These are phyloP conservation scores for Umbellularia californica DNA, from an alignment of 164 flowering plant genomes.

Conservation along the genomic window DNA sequence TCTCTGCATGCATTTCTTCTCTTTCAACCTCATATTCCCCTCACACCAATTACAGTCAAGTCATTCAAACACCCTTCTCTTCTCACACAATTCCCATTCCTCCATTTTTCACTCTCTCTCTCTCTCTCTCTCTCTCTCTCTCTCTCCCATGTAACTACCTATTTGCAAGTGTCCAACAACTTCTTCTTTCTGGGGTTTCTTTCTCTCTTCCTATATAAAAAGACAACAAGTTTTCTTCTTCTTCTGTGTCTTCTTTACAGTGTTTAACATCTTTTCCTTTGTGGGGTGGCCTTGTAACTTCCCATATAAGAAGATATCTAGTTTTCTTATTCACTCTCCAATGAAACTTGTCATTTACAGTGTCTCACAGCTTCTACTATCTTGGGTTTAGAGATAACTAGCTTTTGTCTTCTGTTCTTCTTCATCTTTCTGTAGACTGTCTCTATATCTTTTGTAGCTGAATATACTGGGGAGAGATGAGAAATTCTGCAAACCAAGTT, in stretches of 20 bases:
- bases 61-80: neutral
- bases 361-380: neutral
- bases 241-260: too few relatives aligned
- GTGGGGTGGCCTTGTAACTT: too few relatives aligned
- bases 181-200: too few relatives aligned
- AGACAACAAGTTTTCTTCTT: too few relatives aligned
- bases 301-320: too few relatives aligned
- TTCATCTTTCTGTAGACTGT: neutral
- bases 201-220: too few relatives aligned
- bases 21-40: neutral
- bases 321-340: too few relatives aligned
- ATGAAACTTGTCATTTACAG: neutral
- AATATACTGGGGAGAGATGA: constrained; percentile 5
- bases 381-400: neutral
- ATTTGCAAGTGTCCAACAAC: too few relatives aligned
- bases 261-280: too few relatives aligned
- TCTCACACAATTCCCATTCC: neutral
- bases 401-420: neutral
- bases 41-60: neutral
- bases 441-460: neutral
- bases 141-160: neutral
- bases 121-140: neutral
- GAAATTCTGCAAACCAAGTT: constrained; percentile 16
- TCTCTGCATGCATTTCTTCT: neutral
- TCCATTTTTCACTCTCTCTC: neutral